Percentiles rank a stretch among this genome's conserved stretches.
Evolutionary conservation across 2,329 filamentous ascomycete species (phyloP).

Genomic region (Fusarium duplospermum): DNA sequence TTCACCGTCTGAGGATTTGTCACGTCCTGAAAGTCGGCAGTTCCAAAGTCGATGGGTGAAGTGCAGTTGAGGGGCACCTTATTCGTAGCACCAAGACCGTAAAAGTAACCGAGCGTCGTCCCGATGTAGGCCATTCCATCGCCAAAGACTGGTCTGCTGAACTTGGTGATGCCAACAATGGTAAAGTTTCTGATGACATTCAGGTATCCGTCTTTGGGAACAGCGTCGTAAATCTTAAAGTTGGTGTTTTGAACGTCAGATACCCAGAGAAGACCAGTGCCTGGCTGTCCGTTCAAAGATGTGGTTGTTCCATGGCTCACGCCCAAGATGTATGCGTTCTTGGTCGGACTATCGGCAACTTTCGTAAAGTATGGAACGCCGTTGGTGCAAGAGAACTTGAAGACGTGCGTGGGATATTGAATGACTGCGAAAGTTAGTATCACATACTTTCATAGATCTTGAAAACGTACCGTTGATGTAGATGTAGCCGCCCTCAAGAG

Average conservation of each 20-base stretch:
- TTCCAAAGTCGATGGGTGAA: slow-evolving; percentile 60
- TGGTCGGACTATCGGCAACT: slow-evolving; percentile 60
- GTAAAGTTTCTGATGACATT: slow-evolving; percentile 63
- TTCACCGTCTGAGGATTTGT: slow-evolving; percentile 50
- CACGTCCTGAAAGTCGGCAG: slow-evolving; percentile 53
- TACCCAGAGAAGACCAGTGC: slow-evolving; percentile 68
- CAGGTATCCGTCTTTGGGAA: slow-evolving; percentile 60
- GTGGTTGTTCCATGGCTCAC: slow-evolving; percentile 68
- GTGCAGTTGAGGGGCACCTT: slow-evolving; percentile 67
- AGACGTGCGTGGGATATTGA: slow-evolving; percentile 65
- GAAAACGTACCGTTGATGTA: slow-evolving; percentile 54
- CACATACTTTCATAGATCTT: rapidly evolving
- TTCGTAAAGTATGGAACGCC: slow-evolving; percentile 66
- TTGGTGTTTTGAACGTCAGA: slow-evolving; percentile 65
- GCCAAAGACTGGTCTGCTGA: slow-evolving; percentile 68
- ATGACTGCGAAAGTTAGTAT: slow-evolving; percentile 53
- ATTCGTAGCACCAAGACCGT: slow-evolving; percentile 67
- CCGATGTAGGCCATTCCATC: slow-evolving; percentile 67
- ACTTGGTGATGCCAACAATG: slow-evolving; percentile 65
- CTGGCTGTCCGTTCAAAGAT: slow-evolving; percentile 62
- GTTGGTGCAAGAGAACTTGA: slow-evolving; percentile 66
- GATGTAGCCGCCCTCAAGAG: slow-evolving; percentile 61
- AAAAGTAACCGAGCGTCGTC: slow-evolving; percentile 62
- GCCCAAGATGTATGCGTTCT: slow-evolving; percentile 65
- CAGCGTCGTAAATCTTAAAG: slow-evolving; percentile 63